Conservation (phyloP, 371 early-diverging fungal species). For the Apophysomyces sp. region DNA sequence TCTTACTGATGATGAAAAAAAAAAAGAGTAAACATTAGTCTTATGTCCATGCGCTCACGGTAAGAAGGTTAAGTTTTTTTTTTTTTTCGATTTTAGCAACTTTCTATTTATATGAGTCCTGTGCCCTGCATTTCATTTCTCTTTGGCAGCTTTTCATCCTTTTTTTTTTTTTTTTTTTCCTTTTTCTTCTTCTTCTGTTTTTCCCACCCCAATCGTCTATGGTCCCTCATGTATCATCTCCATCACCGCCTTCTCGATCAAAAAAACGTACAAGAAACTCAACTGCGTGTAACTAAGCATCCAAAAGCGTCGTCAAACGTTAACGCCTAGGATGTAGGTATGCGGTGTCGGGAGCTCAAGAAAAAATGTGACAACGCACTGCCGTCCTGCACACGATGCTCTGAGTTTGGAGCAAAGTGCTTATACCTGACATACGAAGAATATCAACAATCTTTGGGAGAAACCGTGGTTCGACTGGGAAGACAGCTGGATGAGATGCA, state of each 20-base stretch:
- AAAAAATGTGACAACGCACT: slow-evolving; percentile 4
- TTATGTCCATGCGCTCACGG: background rate
- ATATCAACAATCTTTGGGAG: slow-evolving; percentile 3
- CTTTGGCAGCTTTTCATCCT: background rate
- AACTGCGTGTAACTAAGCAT: background rate
- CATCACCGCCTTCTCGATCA: background rate
- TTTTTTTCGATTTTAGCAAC: background rate
- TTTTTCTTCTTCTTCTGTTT: background rate
- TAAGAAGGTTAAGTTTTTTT: too few species aligned
- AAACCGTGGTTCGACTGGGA: slow-evolving; percentile 1
- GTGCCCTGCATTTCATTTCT: background rate
- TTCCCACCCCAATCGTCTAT: too few species aligned
- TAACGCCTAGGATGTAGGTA: slow-evolving; percentile 4
- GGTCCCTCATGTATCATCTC: background rate
- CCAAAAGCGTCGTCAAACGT: background rate
- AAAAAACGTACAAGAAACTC: slow-evolving; percentile 1
- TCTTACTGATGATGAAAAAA: background rate
- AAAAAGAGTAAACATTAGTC: background rate
- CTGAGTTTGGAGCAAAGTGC: slow-evolving; percentile 5
- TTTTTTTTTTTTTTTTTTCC: background rate
- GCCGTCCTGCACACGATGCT: slow-evolving; percentile 4
- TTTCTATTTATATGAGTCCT: slow-evolving; percentile 2
- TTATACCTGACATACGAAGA: slow-evolving; percentile 4
- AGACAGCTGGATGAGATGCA: slow-evolving; percentile 1
- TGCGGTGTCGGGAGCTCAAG: slow-evolving; percentile 9